Evolutionary conservation across 306 rosid genomes (phyloP).

Genomic region (Malus sylvestris): DNA sequence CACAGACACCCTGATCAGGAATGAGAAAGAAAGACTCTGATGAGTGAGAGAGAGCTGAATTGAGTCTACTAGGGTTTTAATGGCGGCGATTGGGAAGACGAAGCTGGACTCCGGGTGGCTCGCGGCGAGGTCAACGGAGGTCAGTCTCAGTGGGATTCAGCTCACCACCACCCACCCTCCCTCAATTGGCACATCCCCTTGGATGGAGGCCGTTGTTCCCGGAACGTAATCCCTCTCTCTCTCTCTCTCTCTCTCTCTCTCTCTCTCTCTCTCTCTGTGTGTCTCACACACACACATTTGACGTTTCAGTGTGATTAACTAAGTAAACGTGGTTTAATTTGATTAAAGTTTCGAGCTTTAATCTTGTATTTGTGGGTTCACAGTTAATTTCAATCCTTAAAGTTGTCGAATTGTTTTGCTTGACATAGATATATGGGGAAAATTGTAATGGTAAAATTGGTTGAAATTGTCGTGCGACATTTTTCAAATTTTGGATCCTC

Average conservation of each 20-base stretch:
- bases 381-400: background rate
- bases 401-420: background rate
- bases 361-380: background rate
- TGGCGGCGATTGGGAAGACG: slow-evolving; percentile 34
- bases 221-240: slow-evolving; percentile 68
- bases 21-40: background rate
- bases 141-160: slow-evolving; percentile 54
- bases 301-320: background rate
- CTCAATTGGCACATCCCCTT: slow-evolving; percentile 47
- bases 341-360: background rate
- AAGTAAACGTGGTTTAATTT: background rate
- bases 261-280: background rate
- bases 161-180: slow-evolving; percentile 89
- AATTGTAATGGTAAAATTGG: background rate
- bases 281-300: background rate
- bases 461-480: background rate
- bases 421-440: background rate
- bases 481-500: no score
- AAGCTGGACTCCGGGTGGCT: slow-evolving; percentile 71
- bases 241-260: background rate
- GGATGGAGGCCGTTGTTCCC: slow-evolving; percentile 83
- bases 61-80: slow-evolving; percentile 4
- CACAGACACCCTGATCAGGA: background rate
- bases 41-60: background rate
- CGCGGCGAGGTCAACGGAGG: slow-evolving; percentile 73